Evolutionary conservation across 2,329 filamentous ascomycete genomes (phyloP).

Genomic region (Trichophyton rubrum): DNA sequence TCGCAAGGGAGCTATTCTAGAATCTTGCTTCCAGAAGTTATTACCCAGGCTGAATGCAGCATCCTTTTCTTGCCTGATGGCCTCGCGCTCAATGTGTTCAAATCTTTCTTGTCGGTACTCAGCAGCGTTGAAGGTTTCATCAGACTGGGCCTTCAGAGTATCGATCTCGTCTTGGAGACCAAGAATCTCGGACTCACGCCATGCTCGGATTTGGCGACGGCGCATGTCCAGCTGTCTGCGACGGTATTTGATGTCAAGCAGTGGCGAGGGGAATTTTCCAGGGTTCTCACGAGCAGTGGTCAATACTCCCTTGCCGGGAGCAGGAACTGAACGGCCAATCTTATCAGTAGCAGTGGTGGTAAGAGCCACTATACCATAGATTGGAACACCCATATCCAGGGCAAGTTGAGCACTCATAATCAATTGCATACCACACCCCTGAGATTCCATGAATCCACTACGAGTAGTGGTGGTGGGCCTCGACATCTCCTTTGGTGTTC

Average conservation of each 20-base stretch:
- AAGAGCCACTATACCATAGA: constrained; percentile 85
- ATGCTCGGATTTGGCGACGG: constrained; percentile 86
- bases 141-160: constrained; percentile 70
- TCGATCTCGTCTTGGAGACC: constrained; percentile 86
- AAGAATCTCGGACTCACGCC: constrained; percentile 89
- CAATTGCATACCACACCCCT: constrained; percentile 94
- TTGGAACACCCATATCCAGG: constrained; percentile 95
- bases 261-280: constrained; percentile 85
- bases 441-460: constrained; percentile 98
- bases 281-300: constrained; percentile 85
- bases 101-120: constrained; percentile 80
- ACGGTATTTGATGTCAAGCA: constrained; percentile 95
- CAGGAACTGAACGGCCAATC: constrained; percentile 93
- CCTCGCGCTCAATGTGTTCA: constrained; percentile 75
- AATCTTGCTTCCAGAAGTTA: constrained; percentile 96
- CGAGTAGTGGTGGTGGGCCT: constrained; percentile 91
- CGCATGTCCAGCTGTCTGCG: constrained; percentile 88
- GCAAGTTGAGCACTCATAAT: constrained; percentile 97
- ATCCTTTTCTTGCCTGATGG: constrained; percentile 81
- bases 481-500: constrained; percentile 95
- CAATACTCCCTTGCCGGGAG: constrained; percentile 90
- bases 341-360: constrained; percentile 97
- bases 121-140: constrained; percentile 60
- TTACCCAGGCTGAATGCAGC: constrained; percentile 87
- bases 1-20: constrained; percentile 85